Percentiles rank a stretch among this genome's conserved stretches.
These are phyloP conservation scores for Amphicarpaea edgeworthii DNA, from an alignment of 306 rosid genomes.

Conservation along the genomic window DNA sequence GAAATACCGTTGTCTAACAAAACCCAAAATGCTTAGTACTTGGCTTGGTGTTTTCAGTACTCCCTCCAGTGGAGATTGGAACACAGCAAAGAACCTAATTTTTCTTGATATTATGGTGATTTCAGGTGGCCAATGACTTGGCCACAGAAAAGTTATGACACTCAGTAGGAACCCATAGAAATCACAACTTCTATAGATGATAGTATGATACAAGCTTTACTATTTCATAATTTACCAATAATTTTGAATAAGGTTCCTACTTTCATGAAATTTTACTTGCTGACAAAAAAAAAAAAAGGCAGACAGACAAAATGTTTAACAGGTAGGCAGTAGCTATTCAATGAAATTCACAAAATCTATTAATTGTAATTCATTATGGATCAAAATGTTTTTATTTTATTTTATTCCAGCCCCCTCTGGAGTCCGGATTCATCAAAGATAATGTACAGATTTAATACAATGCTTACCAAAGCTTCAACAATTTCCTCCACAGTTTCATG, in stretches of 20 bases:
- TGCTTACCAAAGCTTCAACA: conserved; percentile 86
- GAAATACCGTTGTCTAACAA: conserved; percentile 15
- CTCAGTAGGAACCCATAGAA: background rate
- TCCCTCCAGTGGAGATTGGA: conserved; percentile 12
- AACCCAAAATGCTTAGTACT: conserved; percentile 9
- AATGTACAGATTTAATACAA: conserved; percentile 39
- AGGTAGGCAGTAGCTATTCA: conserved; percentile 15
- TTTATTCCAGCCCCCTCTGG: background rate
- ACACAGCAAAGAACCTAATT: background rate
- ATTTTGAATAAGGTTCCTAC: conserved; percentile 19
- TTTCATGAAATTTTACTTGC: conserved; percentile 30
- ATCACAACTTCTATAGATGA: conserved; percentile 1
- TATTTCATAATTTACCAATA: background rate
- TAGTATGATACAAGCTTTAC: no score
- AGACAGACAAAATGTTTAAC: background rate
- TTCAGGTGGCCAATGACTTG: conserved; percentile 31
- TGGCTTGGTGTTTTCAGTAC: background rate
- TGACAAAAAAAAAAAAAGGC: conserved; percentile 1
- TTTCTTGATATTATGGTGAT: background rate
- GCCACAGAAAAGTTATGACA: conserved; percentile 33
- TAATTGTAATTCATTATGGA: background rate
- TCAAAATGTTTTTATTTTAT: background rate
- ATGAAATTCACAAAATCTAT: conserved; percentile 23
- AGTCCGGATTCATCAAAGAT: conserved; percentile 16
- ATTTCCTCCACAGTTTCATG: conserved; percentile 93